Percentiles rank a stretch among this genome's conserved stretches.
These are phyloP conservation scores for Starmerella sp. DNA, from an alignment of 805 yeast species.

Conservation along the genomic window DNA sequence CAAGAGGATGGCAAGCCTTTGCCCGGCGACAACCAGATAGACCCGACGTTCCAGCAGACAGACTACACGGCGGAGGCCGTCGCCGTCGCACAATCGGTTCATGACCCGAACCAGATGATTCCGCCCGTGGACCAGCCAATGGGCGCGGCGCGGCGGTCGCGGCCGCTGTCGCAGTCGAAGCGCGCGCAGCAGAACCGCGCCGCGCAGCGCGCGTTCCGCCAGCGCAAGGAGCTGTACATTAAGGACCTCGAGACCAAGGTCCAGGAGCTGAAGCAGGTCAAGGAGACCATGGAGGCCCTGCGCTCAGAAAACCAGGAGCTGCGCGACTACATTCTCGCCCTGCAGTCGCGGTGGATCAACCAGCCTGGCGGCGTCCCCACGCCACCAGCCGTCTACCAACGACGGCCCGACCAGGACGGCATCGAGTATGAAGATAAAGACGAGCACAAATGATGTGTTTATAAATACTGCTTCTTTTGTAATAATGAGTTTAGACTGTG, in stretches of 20 bases:
- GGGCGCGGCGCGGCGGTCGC: conserved; percentile 26
- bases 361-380: conserved; percentile 37
- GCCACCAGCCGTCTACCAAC: conserved; percentile 32
- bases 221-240: conserved; percentile 68
- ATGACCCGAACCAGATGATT: conserved; percentile 23
- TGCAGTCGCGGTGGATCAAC: conserved; percentile 57
- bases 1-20: conserved; percentile 23
- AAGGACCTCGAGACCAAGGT: conserved; percentile 68
- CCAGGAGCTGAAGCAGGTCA: conserved; percentile 48
- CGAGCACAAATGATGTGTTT: conserved; percentile 18
- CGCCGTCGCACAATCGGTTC: conserved; percentile 24
- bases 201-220: conserved; percentile 86
- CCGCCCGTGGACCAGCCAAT: conserved; percentile 25
- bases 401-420: conserved; percentile 23
- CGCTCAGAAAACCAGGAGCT: conserved; percentile 59
- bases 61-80: conserved; percentile 27
- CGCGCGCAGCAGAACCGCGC: conserved; percentile 87
- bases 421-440: conserved; percentile 25
- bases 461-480: not conserved
- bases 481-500: not conserved
- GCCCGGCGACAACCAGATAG: conserved; percentile 25
- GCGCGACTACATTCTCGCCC: conserved; percentile 57
- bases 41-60: conserved; percentile 25
- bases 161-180: conserved; percentile 52
- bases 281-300: conserved; percentile 54